Conservation (phyloP, 768 basidiomycete species). For the Psilocybe tampanensis region DNA sequence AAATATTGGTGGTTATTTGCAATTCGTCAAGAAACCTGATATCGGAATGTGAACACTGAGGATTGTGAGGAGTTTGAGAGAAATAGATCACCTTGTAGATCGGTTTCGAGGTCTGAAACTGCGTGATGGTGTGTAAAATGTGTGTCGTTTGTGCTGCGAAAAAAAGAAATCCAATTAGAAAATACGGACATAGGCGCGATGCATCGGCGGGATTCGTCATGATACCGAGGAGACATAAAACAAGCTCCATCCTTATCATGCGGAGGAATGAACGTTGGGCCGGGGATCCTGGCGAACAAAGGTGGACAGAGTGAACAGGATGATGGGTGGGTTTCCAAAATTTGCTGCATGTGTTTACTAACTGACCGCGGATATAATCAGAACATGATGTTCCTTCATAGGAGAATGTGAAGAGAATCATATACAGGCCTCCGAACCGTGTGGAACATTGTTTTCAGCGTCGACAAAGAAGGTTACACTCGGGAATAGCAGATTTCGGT, state of each 20-base stretch:
- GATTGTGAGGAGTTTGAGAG: too few relatives aligned
- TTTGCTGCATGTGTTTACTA: background rate
- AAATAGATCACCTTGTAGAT: too few relatives aligned
- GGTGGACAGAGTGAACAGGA: too few relatives aligned
- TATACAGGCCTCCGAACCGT: background rate
- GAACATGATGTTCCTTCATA: background rate
- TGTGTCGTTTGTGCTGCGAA: too few relatives aligned
- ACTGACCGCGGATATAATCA: background rate
- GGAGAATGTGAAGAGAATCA: background rate
- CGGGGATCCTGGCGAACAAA: background rate
- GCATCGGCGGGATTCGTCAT: background rate
- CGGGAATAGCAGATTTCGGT: background rate
- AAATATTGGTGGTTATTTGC: too few relatives aligned
- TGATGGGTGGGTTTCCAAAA: background rate
- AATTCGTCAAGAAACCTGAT: too few relatives aligned
- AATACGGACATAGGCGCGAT: background rate
- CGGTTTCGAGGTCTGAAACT: too few relatives aligned
- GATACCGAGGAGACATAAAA: background rate
- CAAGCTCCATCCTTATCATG: background rate
- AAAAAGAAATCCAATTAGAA: too few relatives aligned
- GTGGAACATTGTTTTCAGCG: background rate
- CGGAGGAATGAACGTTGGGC: background rate
- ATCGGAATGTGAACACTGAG: too few relatives aligned
- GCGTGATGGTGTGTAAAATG: too few relatives aligned
- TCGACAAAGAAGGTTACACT: background rate